A percentile compares a stretch with the other conserved stretches of the same genome.
These are phyloP conservation scores for Chenopodium album DNA, from an alignment of 148 eudicot genomes.

Conservation along the genomic window DNA sequence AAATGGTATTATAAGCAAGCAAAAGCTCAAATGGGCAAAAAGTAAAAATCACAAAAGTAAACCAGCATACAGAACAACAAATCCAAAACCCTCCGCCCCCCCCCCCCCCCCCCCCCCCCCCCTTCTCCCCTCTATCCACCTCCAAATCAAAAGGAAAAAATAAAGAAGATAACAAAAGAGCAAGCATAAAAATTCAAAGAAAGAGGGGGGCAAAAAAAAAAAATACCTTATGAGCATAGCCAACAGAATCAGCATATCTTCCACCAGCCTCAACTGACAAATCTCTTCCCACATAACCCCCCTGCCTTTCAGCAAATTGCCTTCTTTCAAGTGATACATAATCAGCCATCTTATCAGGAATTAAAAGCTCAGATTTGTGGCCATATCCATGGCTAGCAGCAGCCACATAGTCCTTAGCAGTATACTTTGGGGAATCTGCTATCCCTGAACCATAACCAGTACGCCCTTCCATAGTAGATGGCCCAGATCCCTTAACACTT, in stretches of 20 bases:
- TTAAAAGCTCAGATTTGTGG: slow-evolving; percentile 60
- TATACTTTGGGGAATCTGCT: slow-evolving; percentile 68
- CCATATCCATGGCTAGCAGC: slow-evolving; percentile 68
- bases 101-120: background rate
- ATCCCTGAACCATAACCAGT: slow-evolving; percentile 48
- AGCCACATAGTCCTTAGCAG: slow-evolving; percentile 55
- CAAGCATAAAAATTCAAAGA: slow-evolving; percentile 5
- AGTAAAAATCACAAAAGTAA: background rate
- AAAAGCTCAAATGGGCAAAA: background rate
- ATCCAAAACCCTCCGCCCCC: background rate
- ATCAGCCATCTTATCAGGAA: slow-evolving; percentile 58
- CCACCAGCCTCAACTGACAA: slow-evolving; percentile 49
- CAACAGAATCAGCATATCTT: slow-evolving; percentile 59
- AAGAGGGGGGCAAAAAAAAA: background rate
- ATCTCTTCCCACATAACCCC: slow-evolving; percentile 63
- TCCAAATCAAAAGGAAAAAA: background rate
- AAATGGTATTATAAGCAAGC: background rate
- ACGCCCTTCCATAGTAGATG: slow-evolving; percentile 65
- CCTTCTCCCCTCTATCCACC: background rate
- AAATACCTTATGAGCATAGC: slow-evolving; percentile 70
- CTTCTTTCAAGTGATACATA: slow-evolving; percentile 67
- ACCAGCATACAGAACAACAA: background rate
- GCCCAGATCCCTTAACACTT: slow-evolving; percentile 55
- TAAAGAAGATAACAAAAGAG: background rate
- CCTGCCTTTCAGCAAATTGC: slow-evolving; percentile 60